Evolutionary conservation across 352 stramenopile genomes (phyloP).

Genomic region (Thalassiosira oceanica): DNA sequence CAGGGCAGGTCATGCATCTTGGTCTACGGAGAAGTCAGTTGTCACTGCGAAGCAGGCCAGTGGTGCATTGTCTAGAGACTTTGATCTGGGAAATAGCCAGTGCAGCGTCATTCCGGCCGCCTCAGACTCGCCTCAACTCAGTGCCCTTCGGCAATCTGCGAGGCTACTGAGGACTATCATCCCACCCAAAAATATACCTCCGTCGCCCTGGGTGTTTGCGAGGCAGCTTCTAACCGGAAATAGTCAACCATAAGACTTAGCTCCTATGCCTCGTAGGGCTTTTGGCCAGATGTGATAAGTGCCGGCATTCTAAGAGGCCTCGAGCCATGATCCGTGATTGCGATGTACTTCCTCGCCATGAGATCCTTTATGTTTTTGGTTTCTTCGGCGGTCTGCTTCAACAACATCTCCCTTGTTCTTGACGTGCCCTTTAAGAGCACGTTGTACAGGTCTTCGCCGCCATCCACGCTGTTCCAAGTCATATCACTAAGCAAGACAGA

Average conservation of each 20-base stretch:
- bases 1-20: conserved; percentile 65
- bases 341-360: conserved; percentile 39
- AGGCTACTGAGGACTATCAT: conserved; percentile 37
- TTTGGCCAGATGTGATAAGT: conserved; percentile 13
- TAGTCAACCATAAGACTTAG: conserved; percentile 11
- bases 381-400: conserved; percentile 35
- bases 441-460: conserved; percentile 36
- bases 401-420: conserved; percentile 43
- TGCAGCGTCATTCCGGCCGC: conserved; percentile 58
- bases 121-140: conserved; percentile 61
- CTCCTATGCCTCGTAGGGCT: conserved; percentile 1
- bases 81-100: conserved; percentile 39
- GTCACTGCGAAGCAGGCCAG: conserved; percentile 72
- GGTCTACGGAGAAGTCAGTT: conserved; percentile 76
- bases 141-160: conserved; percentile 45
- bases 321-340: conserved; percentile 25
- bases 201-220: conserved; percentile 57
- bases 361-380: conserved; percentile 15
- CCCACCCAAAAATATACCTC: conserved; percentile 39
- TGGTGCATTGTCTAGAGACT: conserved; percentile 49
- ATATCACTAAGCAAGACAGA: conserved; percentile 40
- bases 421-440: conserved; percentile 46
- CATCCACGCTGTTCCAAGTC: conserved; percentile 48
- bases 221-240: conserved; percentile 32
- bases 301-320: conserved; percentile 36